A percentile compares a stretch with the other conserved stretches of the same genome.
These are phyloP conservation scores for Endocalyx cinctus DNA, from an alignment of 2,329 filamentous ascomycete genomes.

Conservation along the genomic window DNA sequence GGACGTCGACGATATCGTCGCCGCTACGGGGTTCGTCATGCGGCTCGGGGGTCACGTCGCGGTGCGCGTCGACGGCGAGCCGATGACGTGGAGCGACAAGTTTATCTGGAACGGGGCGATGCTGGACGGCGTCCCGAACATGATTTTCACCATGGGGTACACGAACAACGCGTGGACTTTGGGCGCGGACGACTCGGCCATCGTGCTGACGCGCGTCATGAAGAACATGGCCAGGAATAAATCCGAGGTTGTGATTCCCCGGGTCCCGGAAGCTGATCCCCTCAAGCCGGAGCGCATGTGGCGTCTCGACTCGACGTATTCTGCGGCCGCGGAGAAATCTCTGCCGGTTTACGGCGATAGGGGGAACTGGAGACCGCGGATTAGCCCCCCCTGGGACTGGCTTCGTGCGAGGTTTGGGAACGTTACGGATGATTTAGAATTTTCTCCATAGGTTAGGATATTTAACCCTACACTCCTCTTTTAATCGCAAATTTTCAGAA, in stretches of 20 bases:
- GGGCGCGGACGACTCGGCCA: conserved; percentile 50
- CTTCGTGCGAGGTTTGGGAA: conserved; percentile 10
- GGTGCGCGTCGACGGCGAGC: conserved; percentile 45
- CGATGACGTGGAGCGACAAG: conserved; percentile 37
- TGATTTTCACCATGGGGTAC: conserved; percentile 56
- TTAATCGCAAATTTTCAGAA: too few species aligned
- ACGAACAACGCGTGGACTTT: conserved; percentile 58
- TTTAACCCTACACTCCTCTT: too few species aligned
- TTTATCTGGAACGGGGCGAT: conserved; percentile 57
- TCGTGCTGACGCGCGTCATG: conserved; percentile 45
- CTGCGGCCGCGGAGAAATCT: neutral
- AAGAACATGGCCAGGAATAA: conserved; percentile 42
- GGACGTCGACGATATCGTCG: conserved; percentile 59
- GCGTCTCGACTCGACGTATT: conserved; percentile 12
- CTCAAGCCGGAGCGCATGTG: conserved; percentile 10
- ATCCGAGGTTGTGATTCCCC: conserved; percentile 38
- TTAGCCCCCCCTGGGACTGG: conserved; percentile 3
- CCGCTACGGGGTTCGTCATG: conserved; percentile 59
- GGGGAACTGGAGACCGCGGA: conserved; percentile 10
- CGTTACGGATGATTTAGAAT: conserved; percentile 7
- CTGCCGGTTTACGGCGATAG: conserved; percentile 8
- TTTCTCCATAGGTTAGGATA: too few species aligned
- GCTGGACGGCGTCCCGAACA: conserved; percentile 59
- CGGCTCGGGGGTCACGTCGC: conserved; percentile 48
- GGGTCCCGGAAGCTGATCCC: conserved; percentile 26